Percentiles rank a stretch among this genome's conserved stretches.
These are phyloP conservation scores for Pterocarpus santalinus DNA, from an alignment of 306 rosid genomes.

Conservation along the genomic window DNA sequence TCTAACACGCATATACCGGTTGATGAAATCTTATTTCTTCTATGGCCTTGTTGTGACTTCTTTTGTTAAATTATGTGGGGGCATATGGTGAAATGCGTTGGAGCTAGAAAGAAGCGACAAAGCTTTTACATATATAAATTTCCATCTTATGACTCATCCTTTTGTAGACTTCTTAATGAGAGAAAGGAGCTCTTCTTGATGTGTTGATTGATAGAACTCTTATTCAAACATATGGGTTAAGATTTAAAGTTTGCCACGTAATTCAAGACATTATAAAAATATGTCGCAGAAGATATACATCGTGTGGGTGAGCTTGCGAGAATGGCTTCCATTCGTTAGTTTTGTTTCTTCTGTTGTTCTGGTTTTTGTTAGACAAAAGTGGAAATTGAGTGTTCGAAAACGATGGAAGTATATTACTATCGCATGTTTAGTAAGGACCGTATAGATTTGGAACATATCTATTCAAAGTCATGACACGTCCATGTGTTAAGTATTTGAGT, in stretches of 20 bases:
- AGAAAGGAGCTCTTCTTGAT: not conserved
- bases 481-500: not conserved
- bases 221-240: conserved; percentile 11
- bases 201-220: conserved; percentile 6
- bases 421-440: not conserved
- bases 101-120: conserved; percentile 47
- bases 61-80: conserved; percentile 10
- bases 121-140: conserved; percentile 24
- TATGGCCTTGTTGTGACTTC: conserved; percentile 57
- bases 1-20: conserved; percentile 41
- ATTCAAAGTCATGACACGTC: conserved; percentile 4
- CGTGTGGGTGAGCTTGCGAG: conserved; percentile 34
- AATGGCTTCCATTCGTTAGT: conserved; percentile 30
- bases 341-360: conserved; percentile 44
- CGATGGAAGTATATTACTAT: conserved; percentile 11
- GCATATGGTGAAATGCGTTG: conserved; percentile 36
- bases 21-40: conserved; percentile 48
- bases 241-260: conserved; percentile 47
- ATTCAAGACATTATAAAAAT: conserved; percentile 11
- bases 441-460: not conserved
- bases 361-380: conserved; percentile 29
- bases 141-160: conserved; percentile 31
- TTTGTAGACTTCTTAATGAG: not conserved
- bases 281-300: conserved; percentile 13
- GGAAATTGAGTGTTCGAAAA: conserved; percentile 36